These are phyloP conservation scores for Inonotus hispidus DNA, from an alignment of 1,284 basidiomycete species.

Conservation along the genomic window DNA sequence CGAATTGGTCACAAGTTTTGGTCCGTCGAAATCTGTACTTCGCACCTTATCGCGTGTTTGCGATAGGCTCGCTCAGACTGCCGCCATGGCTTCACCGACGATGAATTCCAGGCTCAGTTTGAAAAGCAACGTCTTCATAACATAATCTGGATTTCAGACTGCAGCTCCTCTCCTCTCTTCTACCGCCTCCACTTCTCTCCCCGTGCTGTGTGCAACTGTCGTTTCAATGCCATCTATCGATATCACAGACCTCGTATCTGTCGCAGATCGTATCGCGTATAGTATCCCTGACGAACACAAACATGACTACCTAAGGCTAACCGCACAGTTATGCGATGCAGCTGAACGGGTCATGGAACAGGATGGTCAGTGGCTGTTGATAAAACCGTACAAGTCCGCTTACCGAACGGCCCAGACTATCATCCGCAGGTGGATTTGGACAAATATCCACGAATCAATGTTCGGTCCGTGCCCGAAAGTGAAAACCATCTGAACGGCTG, in stretches of 20 bases:
- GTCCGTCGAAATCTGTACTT: no score
- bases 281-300: neutral
- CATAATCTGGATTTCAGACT: no score
- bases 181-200: no score
- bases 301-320: neutral
- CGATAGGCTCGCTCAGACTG: no score
- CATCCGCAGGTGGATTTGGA: neutral
- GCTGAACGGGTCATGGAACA: neutral
- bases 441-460: neutral
- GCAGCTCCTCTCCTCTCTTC: no score
- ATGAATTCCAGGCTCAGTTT: no score
- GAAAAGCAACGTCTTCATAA: no score
- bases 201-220: no score
- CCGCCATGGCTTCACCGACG: no score
- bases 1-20: no score
- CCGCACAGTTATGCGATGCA: neutral
- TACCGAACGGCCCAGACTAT: neutral
- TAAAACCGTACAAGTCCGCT: neutral
- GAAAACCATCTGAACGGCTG: constrained; percentile 27
- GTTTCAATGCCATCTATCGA: neutral
- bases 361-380: neutral
- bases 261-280: neutral
- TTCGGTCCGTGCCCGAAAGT: constrained; percentile 9
- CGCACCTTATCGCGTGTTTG: no score
- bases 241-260: neutral